These are phyloP conservation scores for Naganishia albida DNA, from an alignment of 1,284 basidiomycete genomes.

Conservation along the genomic window DNA sequence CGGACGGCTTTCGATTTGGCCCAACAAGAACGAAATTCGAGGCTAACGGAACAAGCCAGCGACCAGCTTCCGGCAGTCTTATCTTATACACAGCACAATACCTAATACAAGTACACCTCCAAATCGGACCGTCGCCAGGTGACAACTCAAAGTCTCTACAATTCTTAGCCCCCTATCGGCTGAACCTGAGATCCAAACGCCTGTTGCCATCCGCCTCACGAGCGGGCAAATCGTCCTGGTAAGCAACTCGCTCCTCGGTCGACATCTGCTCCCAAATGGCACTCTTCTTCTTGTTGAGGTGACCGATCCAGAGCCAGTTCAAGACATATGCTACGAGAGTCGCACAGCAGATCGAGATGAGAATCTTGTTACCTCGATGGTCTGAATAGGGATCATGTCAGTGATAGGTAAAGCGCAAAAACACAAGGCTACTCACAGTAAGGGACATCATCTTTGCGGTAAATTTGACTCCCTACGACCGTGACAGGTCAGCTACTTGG, in stretches of 20 bases:
- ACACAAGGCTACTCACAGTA: neutral
- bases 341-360: conserved; percentile 40
- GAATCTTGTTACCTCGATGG: conserved; percentile 43
- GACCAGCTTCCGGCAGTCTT: too few relatives aligned
- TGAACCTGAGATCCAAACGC: conserved; percentile 32
- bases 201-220: conserved; percentile 31
- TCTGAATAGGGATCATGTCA: conserved; percentile 41
- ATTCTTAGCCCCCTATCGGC: conserved; percentile 10
- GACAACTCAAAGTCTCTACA: neutral
- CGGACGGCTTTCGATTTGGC: too few relatives aligned
- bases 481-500: neutral
- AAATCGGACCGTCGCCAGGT: neutral
- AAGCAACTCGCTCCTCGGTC: conserved; percentile 38
- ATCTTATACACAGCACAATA: neutral
- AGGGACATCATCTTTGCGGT: conserved; percentile 31
- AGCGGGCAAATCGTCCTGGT: conserved; percentile 34
- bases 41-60: too few relatives aligned
- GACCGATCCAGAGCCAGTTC: conserved; percentile 35
- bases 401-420: neutral
- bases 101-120: conserved; percentile 2
- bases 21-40: too few relatives aligned
- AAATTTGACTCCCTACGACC: conserved; percentile 30
- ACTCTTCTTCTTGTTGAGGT: conserved; percentile 38
- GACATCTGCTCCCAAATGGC: conserved; percentile 43
- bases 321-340: conserved; percentile 37